These are phyloP conservation scores for Populus tremula DNA, from an alignment of 345 rosid species.

Conservation along the genomic window DNA sequence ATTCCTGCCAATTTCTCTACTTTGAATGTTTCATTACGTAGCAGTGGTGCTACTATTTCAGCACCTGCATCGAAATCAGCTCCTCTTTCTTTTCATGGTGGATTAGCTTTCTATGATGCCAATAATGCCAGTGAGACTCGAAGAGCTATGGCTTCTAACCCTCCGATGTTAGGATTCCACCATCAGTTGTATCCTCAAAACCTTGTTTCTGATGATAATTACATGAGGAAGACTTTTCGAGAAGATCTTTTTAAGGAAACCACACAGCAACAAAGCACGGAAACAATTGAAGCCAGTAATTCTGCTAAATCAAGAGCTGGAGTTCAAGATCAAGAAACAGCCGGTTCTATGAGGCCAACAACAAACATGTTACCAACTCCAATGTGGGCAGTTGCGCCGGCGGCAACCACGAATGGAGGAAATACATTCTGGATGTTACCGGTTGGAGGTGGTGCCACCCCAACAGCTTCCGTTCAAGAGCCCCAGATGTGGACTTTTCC, in stretches of 20 bases:
- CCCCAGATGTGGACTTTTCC: slow-evolving; percentile 79
- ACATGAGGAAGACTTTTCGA: slow-evolving; percentile 44
- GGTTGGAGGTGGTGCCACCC: slow-evolving; percentile 33
- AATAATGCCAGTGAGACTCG: slow-evolving; percentile 14
- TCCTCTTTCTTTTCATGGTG: slow-evolving; percentile 52
- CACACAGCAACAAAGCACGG: slow-evolving; percentile 14
- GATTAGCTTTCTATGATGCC: slow-evolving; percentile 45
- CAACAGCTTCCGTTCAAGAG: slow-evolving; percentile 22
- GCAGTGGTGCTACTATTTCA: slow-evolving; percentile 55
- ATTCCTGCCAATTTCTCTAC: slow-evolving; percentile 86
- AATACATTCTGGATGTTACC: slow-evolving; percentile 84
- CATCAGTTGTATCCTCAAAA: slow-evolving; percentile 53
- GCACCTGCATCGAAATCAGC: slow-evolving; percentile 57
- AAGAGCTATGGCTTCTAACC: slow-evolving; percentile 34
- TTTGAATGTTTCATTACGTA: slow-evolving; percentile 63
- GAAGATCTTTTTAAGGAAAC: slow-evolving; percentile 71
- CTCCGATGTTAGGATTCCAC: slow-evolving; percentile 50
- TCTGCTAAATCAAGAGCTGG: slow-evolving; percentile 29
- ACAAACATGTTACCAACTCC: slow-evolving; percentile 42
- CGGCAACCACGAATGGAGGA: slow-evolving; percentile 54
- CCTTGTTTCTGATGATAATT: slow-evolving; percentile 30
- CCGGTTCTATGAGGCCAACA: slow-evolving; percentile 30
- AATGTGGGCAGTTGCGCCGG: slow-evolving; percentile 72
- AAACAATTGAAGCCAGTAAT: slow-evolving; percentile 15
- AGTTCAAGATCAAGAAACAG: slow-evolving; percentile 39